These are phyloP conservation scores for Rhizopogon vulgaris DNA, from an alignment of 768 basidiomycete species.

Conservation along the genomic window DNA sequence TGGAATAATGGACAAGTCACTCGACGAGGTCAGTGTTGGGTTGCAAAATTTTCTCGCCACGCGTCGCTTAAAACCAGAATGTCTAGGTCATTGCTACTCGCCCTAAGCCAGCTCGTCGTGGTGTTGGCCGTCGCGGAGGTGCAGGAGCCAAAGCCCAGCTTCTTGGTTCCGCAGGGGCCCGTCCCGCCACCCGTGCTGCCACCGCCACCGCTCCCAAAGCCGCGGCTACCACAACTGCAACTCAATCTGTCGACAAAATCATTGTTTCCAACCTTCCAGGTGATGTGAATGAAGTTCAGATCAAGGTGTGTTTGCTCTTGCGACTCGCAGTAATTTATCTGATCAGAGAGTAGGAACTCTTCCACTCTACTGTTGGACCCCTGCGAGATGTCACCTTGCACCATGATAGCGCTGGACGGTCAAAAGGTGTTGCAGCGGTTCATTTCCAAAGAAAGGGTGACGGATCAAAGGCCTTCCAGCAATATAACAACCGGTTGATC, in stretches of 20 bases:
- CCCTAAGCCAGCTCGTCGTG: slow-evolving; percentile 38
- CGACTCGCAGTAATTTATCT: slow-evolving; percentile 1
- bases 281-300: slow-evolving; percentile 90
- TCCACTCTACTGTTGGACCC: slow-evolving; percentile 84
- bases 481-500: slow-evolving; percentile 98
- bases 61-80: slow-evolving; percentile 18
- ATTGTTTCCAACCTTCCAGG: slow-evolving; percentile 90
- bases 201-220: slow-evolving; percentile 37
- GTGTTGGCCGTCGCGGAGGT: slow-evolving; percentile 34
- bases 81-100: slow-evolving; percentile 63
- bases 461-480: slow-evolving; percentile 84
- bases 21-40: slow-evolving; percentile 63
- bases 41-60: slow-evolving; percentile 7
- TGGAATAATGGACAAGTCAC: slow-evolving; percentile 67
- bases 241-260: slow-evolving; percentile 70
- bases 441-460: slow-evolving; percentile 83
- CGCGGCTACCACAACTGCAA: slow-evolving; percentile 31
- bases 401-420: slow-evolving; percentile 80
- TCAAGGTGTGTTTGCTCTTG: slow-evolving; percentile 55
- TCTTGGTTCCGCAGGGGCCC: slow-evolving; percentile 46
- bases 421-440: slow-evolving; percentile 87
- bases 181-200: slow-evolving; percentile 49
- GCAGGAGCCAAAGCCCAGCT: slow-evolving; percentile 49
- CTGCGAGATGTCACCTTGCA: slow-evolving; percentile 78
- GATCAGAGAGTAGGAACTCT: slow-evolving; percentile 67